These are phyloP conservation scores for Dactylorhiza incarnata DNA, from an alignment of 106 monocot genomes.

Conservation along the genomic window DNA sequence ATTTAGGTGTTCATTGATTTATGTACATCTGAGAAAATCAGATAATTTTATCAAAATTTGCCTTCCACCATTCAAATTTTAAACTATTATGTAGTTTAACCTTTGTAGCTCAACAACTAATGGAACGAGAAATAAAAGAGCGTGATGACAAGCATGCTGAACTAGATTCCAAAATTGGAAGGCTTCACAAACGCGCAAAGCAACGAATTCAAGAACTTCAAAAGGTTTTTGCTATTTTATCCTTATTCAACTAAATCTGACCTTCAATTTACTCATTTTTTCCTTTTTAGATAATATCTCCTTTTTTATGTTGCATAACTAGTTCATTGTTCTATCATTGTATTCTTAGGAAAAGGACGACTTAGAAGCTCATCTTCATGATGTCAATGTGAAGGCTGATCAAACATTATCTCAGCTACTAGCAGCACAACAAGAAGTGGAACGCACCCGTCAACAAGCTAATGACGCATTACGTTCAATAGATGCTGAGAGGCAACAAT, in stretches of 20 bases:
- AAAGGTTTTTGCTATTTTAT: slow-evolving; percentile 38
- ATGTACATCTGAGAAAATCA: slow-evolving; percentile 1
- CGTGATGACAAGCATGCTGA: slow-evolving; percentile 91
- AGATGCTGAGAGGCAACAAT: slow-evolving; percentile 83
- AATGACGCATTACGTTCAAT: slow-evolving; percentile 80
- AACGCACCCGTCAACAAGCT: slow-evolving; percentile 73
- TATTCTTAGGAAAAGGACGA: slow-evolving; percentile 90
- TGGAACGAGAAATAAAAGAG: slow-evolving; percentile 81
- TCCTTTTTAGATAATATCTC: neutral
- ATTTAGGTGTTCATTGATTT: neutral
- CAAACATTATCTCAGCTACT: slow-evolving; percentile 39
- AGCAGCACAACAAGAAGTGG: slow-evolving; percentile 61
- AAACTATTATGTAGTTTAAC: slow-evolving; percentile 28
- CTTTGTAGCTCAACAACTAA: slow-evolving; percentile 72
- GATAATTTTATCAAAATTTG: neutral
- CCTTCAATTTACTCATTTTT: slow-evolving; percentile 3
- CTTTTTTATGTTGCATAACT: neutral
- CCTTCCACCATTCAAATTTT: slow-evolving; percentile 2
- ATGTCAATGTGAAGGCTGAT: slow-evolving; percentile 48
- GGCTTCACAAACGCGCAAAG: slow-evolving; percentile 97
- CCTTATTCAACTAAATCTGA: neutral
- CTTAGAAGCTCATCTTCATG: slow-evolving; percentile 64
- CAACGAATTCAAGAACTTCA: slow-evolving; percentile 92
- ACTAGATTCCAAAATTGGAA: slow-evolving; percentile 80
- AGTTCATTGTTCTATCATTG: neutral